phyloP scores from a whole-genome alignment of 305 asterid genomes.

The Nicotiana rustica region DNA sequence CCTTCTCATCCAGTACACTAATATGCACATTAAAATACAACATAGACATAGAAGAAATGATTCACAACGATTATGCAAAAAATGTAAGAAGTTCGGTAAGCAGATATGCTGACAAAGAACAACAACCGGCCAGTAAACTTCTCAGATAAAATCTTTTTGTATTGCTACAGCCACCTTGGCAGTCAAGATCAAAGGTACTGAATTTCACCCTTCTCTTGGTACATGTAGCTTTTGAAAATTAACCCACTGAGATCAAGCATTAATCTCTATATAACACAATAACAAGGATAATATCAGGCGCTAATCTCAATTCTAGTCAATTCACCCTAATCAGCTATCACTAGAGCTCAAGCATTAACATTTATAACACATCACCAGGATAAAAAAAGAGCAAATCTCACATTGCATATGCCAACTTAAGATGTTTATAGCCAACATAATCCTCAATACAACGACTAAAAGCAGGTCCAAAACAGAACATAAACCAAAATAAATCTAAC shows the following conservation, averaged over 20 bases:
- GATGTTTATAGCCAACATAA: slow-evolving; percentile 33
- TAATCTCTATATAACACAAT: neutral
- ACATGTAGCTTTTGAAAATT: slow-evolving; percentile 45
- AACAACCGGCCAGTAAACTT: slow-evolving; percentile 66
- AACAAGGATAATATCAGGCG: neutral
- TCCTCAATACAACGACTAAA: slow-evolving; percentile 25
- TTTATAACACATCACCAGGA: neutral
- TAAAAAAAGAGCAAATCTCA: neutral
- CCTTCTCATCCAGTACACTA: slow-evolving; percentile 31
- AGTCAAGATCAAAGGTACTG: slow-evolving; percentile 50
- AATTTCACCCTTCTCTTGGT: slow-evolving; percentile 54
- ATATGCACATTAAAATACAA: neutral
- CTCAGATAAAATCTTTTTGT: slow-evolving; percentile 27
- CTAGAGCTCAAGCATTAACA: neutral
- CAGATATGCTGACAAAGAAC: slow-evolving; percentile 53
- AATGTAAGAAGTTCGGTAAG: slow-evolving; percentile 59
- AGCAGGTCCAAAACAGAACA: slow-evolving; percentile 6
- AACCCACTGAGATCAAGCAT: neutral
- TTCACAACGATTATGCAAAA: no score
- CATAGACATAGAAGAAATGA: neutral
- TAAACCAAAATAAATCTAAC: slow-evolving; percentile 29
- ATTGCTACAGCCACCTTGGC: slow-evolving; percentile 62
- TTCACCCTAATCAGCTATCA: neutral
- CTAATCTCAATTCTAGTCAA: no score
- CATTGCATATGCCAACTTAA: slow-evolving; percentile 21